A percentile compares a stretch with the other conserved stretches of the same genome.
phyloP scores from a whole-genome alignment of 2,329 filamentous ascomycete genomes.

The Aspergillus pseudoglaucus region DNA sequence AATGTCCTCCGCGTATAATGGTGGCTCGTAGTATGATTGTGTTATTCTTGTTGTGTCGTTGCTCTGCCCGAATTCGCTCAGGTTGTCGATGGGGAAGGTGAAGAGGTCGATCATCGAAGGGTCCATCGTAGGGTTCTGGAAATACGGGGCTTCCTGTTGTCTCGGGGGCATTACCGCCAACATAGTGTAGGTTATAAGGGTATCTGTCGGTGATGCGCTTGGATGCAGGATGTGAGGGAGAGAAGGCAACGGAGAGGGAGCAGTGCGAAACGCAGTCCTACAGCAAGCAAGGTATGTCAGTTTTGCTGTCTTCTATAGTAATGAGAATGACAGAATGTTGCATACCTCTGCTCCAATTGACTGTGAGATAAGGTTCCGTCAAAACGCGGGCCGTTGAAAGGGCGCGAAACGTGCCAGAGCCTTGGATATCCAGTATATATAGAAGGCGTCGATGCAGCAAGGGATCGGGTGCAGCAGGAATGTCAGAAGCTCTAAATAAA shows the following conservation, averaged over 20 bases:
- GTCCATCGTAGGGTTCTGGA: constrained; percentile 28
- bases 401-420: neutral
- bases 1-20: constrained; percentile 21
- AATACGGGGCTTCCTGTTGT: constrained; percentile 24
- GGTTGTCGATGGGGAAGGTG: constrained; percentile 20
- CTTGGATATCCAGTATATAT: neutral
- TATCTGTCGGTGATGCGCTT: neutral
- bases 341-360: neutral
- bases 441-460: neutral
- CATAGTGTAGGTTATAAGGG: constrained; percentile 13
- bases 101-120: constrained; percentile 25
- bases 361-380: neutral
- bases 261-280: constrained; percentile 1
- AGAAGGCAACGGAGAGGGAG: constrained; percentile 7
- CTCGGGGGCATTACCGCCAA: constrained; percentile 27
- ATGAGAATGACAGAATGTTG: too few relatives aligned
- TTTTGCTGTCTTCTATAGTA: neutral
- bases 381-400: neutral
- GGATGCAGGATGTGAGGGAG: constrained; percentile 4
- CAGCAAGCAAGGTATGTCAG: neutral
- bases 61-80: constrained; percentile 17
- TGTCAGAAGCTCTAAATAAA: neutral
- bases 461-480: neutral
- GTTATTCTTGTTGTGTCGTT: constrained; percentile 15
- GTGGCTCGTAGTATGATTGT: constrained; percentile 24